These are phyloP conservation scores for Sarocladium oryzae DNA, from an alignment of 2,329 filamentous ascomycete species.

Conservation along the genomic window DNA sequence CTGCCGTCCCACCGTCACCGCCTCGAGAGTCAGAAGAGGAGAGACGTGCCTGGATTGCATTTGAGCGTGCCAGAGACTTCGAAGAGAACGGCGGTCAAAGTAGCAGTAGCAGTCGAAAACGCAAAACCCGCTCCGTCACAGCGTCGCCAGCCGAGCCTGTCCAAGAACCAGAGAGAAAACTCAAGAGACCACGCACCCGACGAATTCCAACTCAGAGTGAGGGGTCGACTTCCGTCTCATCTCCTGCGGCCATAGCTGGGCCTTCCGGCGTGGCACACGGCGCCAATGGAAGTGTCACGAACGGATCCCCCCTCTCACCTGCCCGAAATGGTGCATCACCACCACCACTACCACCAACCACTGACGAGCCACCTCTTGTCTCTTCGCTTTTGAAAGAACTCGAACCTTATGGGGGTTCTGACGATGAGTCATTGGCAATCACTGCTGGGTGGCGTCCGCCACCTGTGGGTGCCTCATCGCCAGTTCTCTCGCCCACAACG, in stretches of 20 bases:
- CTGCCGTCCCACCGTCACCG: conserved; percentile 43
- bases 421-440: conserved; percentile 41
- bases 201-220: conserved; percentile 48
- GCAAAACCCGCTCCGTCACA: conserved; percentile 64
- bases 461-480: conserved; percentile 43
- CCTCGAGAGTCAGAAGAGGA: conserved; percentile 70
- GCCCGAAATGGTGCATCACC: conserved; percentile 14
- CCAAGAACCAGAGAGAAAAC: conserved; percentile 69
- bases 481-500: conserved; percentile 46
- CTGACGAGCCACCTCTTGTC: conserved; percentile 67
- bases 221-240: conserved; percentile 35
- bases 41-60: conserved; percentile 78
- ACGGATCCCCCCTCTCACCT: background rate
- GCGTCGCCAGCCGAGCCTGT: conserved; percentile 62
- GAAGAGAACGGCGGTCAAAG: conserved; percentile 40
- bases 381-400: conserved; percentile 85
- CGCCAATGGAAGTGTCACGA: conserved; percentile 4
- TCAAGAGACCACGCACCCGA: conserved; percentile 81
- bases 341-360: conserved; percentile 16
- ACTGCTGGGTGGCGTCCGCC: conserved; percentile 23
- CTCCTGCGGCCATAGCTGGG: conserved; percentile 23
- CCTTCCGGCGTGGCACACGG: conserved; percentile 16
- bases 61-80: conserved; percentile 75
- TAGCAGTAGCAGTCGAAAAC: conserved; percentile 57
- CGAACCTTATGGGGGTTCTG: conserved; percentile 55